These are phyloP conservation scores for Chaetomium fimeti DNA, from an alignment of 495 filamentous ascomycete species.

Conservation along the genomic window DNA sequence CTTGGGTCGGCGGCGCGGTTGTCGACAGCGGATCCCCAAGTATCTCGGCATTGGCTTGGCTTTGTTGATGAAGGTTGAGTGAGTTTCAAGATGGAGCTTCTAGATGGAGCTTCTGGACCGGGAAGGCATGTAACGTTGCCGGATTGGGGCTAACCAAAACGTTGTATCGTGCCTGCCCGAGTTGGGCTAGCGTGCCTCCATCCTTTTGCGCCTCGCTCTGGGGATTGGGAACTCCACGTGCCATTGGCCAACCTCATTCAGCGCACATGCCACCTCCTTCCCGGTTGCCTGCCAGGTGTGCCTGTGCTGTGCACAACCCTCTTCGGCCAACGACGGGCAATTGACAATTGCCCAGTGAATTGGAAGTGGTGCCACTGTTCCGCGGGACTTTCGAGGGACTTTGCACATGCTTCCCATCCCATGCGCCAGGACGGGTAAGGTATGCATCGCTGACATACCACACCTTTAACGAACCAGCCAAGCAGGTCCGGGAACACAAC, in stretches of 20 bases:
- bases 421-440: neutral
- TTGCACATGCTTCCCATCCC: neutral
- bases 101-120: neutral
- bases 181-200: constrained; percentile 8
- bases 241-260: neutral
- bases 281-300: neutral
- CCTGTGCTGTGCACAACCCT: neutral
- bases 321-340: neutral
- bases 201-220: neutral
- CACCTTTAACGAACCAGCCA: neutral
- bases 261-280: neutral
- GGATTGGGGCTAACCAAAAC: constrained; percentile 17
- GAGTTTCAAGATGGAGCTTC: neutral
- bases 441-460: neutral
- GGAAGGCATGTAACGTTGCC: constrained; percentile 34
- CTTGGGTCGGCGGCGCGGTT: constrained; percentile 2
- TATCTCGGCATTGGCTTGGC: neutral
- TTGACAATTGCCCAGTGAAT: no score
- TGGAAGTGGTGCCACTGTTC: neutral
- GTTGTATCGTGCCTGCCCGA: constrained; percentile 22
- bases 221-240: neutral
- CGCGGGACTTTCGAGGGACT: neutral
- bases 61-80: neutral
- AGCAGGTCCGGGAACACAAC: no score
- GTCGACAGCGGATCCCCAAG: neutral